These are phyloP conservation scores for Oryza glumipatula DNA, from an alignment of 176 grass and related monocot species.

Conservation along the genomic window DNA sequence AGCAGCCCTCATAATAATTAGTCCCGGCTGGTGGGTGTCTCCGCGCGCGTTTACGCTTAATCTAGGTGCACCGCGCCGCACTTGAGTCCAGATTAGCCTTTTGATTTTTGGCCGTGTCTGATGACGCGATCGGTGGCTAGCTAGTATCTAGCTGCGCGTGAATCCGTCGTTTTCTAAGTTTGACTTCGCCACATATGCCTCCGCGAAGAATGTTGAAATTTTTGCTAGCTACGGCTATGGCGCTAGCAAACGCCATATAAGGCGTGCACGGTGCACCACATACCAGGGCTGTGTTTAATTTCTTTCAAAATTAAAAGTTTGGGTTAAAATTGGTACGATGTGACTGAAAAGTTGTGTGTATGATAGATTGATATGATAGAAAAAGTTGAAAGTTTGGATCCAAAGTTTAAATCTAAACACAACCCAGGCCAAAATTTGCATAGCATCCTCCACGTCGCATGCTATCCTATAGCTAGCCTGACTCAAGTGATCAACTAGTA, in stretches of 20 bases:
- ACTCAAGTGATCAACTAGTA: background rate
- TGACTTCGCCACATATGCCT: conserved; percentile 32
- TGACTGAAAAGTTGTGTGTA: too few species aligned
- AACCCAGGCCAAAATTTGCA: conserved; percentile 27
- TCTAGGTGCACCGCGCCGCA: conserved; percentile 26
- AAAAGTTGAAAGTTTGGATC: too few species aligned
- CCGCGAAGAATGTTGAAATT: conserved; percentile 49
- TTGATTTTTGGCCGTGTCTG: conserved; percentile 21
- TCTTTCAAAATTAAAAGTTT: too few species aligned
- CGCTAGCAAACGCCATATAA: conserved; percentile 11
- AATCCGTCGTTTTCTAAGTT: conserved; percentile 43
- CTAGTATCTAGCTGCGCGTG: conserved; percentile 21
- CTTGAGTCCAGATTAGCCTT: conserved; percentile 32
- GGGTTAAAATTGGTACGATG: too few species aligned
- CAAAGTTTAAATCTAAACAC: too few species aligned
- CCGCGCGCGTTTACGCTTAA: conserved; percentile 9
- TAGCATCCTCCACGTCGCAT: conserved; percentile 8
- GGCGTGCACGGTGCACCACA: background rate
- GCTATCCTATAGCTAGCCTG: background rate
- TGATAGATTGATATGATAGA: too few species aligned
- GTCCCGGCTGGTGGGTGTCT: conserved; percentile 9
- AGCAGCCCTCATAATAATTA: conserved; percentile 30
- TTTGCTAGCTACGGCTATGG: background rate
- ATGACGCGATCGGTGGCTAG: conserved; percentile 13
- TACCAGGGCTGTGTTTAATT: background rate